Base-by-base conservation (phyloP, 495 filamentous ascomycete genomes). In the Melanomma pulvis-pyrius region DNA sequence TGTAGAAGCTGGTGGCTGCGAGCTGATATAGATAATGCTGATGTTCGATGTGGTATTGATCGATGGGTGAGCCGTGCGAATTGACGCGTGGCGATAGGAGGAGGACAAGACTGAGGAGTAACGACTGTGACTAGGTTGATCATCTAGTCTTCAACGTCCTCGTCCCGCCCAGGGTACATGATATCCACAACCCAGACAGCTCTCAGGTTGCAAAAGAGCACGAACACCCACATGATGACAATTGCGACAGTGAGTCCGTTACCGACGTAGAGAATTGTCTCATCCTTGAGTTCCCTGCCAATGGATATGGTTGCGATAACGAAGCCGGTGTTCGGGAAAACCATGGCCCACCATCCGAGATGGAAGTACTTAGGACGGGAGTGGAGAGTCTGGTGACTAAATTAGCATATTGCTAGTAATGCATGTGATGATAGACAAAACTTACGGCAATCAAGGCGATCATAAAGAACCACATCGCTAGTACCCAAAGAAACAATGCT, bases 381-480 rank as follows among this genome's bases (percentile, higher is more conserved):
- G 28, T 66, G 54, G 21, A 66, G 47, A n/a, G 55, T 51, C 61
- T 63, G 24, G 5, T 3, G 9, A 12, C 2, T 4, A 19, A 8
- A 5, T 47, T 21, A 54, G 81, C 77, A 4, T 81, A 79, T 11
- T 74, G n/a, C 73, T 25, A 88, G 82, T 82, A 13, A 85, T 74
- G 15, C 80, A 64, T 0, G 86, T 83, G 2, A 86, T 78, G 47
- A 77, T 79, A 70, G 90, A 90, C 77, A 89, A 89, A 86, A 66
- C 63, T 59, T 54, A 66, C 63, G 52, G 55, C 63, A 48, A 66
- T 29, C 11, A 66, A 22, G 11, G 63, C 63, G 3, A 87, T 79
- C 49, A 79, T 79, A 73, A 91, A 91, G 79, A 91, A 91, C 88
- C 88, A 91, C 34, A 91, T 80, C 41, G 82, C 84, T 13, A 91